phyloP scores from a whole-genome alignment of 495 filamentous ascomycete genomes.

The Lasiosphaeris hirsuta region DNA sequence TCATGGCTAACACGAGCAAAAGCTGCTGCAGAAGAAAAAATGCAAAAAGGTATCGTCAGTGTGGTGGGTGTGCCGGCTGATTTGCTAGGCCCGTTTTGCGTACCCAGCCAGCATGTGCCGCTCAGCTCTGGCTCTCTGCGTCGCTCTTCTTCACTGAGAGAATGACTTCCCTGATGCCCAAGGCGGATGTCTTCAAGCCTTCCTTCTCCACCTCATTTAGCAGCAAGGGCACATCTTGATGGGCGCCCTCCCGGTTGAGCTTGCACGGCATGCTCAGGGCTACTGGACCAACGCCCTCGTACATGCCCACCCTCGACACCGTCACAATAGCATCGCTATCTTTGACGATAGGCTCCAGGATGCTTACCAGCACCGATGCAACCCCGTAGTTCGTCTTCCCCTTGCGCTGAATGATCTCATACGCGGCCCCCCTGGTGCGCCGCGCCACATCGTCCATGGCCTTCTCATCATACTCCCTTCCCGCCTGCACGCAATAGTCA shows the following conservation, averaged over 20 bases:
- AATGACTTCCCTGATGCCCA: slow-evolving; percentile 24
- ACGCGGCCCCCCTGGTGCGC: slow-evolving; percentile 40
- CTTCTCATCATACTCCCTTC: slow-evolving; percentile 19
- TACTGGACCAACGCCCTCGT: slow-evolving; percentile 27
- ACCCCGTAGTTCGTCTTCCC: slow-evolving; percentile 62
- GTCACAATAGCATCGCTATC: slow-evolving; percentile 29
- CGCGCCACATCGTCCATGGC: slow-evolving; percentile 21
- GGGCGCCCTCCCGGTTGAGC: slow-evolving; percentile 26
- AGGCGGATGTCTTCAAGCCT: slow-evolving; percentile 37
- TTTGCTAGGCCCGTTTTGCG: too few relatives aligned
- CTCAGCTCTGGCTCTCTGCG: too few relatives aligned
- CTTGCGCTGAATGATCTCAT: slow-evolving; percentile 55
- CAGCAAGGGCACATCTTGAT: slow-evolving; percentile 29
- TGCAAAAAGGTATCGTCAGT: too few relatives aligned
- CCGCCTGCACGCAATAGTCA: slow-evolving; percentile 26
- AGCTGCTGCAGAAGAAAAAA: too few relatives aligned
- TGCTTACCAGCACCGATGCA: slow-evolving; percentile 39
- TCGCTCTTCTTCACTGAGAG: neutral
- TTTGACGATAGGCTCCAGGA: slow-evolving; percentile 30
- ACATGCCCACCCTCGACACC: slow-evolving; percentile 28
- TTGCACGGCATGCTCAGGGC: slow-evolving; percentile 35
- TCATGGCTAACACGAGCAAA: too few relatives aligned
- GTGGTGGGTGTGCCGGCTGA: too few relatives aligned
- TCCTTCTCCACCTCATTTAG: slow-evolving; percentile 22
- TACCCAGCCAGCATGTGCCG: too few relatives aligned